Evolutionary conservation across 192 early-diverging fungal genomes (phyloP).

Genomic region (Podila horticola): DNA sequence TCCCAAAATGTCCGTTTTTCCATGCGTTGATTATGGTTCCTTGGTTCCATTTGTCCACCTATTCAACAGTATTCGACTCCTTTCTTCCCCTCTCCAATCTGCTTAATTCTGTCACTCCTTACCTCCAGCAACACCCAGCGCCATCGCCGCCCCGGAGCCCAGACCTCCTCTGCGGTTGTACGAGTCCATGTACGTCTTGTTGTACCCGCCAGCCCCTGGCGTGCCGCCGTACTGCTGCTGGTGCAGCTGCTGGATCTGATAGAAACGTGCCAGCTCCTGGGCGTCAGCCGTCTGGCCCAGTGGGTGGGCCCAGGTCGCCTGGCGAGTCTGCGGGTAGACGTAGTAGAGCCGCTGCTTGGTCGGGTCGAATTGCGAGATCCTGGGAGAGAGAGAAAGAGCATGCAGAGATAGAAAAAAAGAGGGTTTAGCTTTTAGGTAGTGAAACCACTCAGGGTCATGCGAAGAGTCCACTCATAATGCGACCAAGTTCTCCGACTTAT

Average conservation of each 20-base stretch:
- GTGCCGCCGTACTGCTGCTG: conserved; percentile 1
- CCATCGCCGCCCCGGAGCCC: conserved; percentile 31
- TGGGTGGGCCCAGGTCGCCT: conserved; percentile 34
- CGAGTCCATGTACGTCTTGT: conserved; percentile 6
- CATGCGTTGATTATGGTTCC: too few species aligned
- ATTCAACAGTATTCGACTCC: too few species aligned
- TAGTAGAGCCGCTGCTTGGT: conserved; percentile 44
- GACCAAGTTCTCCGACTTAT: neutral
- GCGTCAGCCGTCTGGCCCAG: conserved; percentile 18
- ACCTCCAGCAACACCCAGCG: conserved; percentile 18
- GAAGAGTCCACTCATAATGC: neutral
- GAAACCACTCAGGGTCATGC: neutral
- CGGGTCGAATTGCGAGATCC: conserved; percentile 38
- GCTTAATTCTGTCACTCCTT: too few species aligned
- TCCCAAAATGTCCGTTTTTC: too few species aligned
- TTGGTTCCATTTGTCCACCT: too few species aligned
- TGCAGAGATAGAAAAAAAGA: neutral
- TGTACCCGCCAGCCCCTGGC: neutral
- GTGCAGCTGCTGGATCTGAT: conserved; percentile 33
- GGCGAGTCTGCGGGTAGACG: conserved; percentile 31
- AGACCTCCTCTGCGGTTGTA: conserved; percentile 41
- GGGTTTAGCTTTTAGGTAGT: too few species aligned
- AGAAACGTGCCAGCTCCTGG: conserved; percentile 34
- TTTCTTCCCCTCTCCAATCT: too few species aligned
- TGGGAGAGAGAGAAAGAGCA: neutral